Conservation (phyloP, 1,284 basidiomycete genomes). For the Gomphus bonarii region DNA sequence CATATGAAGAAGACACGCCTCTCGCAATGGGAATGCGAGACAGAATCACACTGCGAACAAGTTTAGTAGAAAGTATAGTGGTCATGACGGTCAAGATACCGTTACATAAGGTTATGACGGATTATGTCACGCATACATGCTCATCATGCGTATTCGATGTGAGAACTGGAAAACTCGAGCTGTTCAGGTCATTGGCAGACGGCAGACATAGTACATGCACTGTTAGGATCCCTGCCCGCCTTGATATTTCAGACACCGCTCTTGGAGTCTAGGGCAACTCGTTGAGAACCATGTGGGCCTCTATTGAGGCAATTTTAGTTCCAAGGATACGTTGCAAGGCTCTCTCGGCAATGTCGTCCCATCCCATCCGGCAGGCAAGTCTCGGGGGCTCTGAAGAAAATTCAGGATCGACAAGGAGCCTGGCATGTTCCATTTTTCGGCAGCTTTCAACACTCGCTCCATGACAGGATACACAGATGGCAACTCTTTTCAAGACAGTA, state of each 20-base stretch:
- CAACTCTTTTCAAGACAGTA: slow-evolving; percentile 35
- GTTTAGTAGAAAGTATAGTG: not conserved
- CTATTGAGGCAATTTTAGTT: not conserved
- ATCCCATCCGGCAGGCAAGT: slow-evolving; percentile 33
- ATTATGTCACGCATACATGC: not conserved
- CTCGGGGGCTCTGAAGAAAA: slow-evolving; percentile 42
- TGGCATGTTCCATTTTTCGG: slow-evolving; percentile 60
- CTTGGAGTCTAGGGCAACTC: too few relatives aligned
- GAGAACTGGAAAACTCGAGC: too few relatives aligned
- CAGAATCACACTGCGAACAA: not conserved
- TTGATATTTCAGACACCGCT: too few relatives aligned
- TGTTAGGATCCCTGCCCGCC: too few relatives aligned
- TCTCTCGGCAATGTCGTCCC: not conserved
- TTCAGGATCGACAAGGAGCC: slow-evolving; percentile 48
- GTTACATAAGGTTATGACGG: not conserved
- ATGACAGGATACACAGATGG: slow-evolving; percentile 23
- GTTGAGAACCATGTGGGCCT: not conserved
- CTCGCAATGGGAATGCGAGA: not conserved
- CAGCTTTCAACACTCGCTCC: slow-evolving; percentile 44
- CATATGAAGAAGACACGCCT: slow-evolving; percentile 10
- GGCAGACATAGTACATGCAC: too few relatives aligned
- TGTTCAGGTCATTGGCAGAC: too few relatives aligned
- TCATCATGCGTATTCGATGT: too few relatives aligned
- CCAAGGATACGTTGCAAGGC: not conserved
- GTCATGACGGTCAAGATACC: not conserved